Evolutionary conservation across 2,329 filamentous ascomycete species (phyloP).

Genomic region (Aspergillus fijiensis): DNA sequence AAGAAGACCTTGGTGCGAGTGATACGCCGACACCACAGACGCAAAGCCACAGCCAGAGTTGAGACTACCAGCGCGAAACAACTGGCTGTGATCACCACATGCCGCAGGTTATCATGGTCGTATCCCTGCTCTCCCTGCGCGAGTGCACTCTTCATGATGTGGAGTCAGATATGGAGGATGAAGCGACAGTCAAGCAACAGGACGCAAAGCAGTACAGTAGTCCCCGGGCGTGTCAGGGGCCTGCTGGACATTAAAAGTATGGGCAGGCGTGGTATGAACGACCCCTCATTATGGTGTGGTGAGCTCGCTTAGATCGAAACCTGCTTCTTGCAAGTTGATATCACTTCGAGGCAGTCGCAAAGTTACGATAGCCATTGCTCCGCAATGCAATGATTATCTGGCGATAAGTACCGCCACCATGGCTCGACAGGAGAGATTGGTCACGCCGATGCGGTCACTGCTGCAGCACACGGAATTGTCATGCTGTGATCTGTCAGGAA

Average conservation of each 20-base stretch:
- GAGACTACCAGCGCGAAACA: slow-evolving; percentile 26
- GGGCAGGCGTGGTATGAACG: background rate
- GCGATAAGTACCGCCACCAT: background rate
- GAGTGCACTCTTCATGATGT: background rate
- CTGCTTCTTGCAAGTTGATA: background rate
- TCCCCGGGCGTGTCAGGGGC: background rate
- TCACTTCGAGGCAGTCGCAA: background rate
- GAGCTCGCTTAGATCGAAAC: background rate
- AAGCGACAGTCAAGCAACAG: background rate
- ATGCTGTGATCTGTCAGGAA: background rate
- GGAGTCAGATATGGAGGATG: background rate
- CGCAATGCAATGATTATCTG: background rate
- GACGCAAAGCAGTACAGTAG: background rate
- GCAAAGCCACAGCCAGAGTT: slow-evolving; percentile 21
- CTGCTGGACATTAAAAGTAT: background rate
- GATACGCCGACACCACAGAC: slow-evolving; percentile 21
- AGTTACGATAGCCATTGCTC: background rate
- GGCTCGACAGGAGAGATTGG: background rate
- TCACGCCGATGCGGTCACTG: background rate
- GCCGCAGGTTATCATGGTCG: slow-evolving; percentile 23
- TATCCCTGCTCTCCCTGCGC: slow-evolving; percentile 12
- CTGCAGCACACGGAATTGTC: background rate
- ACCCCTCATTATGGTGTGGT: background rate
- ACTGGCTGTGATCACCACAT: slow-evolving; percentile 29
- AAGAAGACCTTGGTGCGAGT: slow-evolving; percentile 17